Evolutionary conservation across 495 filamentous ascomycete genomes (phyloP).

Genomic region (Penicillium paxilli): DNA sequence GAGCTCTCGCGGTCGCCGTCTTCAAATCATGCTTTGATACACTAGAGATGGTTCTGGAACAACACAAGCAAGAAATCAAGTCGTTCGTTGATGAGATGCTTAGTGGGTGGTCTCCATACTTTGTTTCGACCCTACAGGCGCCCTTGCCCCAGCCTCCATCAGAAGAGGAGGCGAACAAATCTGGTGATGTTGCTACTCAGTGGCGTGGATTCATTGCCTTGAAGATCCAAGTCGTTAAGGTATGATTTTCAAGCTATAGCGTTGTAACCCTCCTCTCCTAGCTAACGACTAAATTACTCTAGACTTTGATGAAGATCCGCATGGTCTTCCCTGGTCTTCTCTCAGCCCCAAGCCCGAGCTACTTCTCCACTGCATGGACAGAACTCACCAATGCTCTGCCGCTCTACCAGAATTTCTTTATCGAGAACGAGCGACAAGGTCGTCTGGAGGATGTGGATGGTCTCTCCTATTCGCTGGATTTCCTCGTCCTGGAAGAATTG

Average conservation of each 20-base stretch:
- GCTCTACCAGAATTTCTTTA: slow-evolving; percentile 77
- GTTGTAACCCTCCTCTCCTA: not conserved
- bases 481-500: slow-evolving; percentile 86
- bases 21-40: slow-evolving; percentile 92
- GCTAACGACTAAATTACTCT: not conserved
- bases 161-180: slow-evolving; percentile 56
- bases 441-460: slow-evolving; percentile 87
- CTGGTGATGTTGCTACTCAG: slow-evolving; percentile 43
- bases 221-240: slow-evolving; percentile 86
- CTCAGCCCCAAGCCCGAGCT: slow-evolving; percentile 69
- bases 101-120: slow-evolving; percentile 82
- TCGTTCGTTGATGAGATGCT: slow-evolving; percentile 85
- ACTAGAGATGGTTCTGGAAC: slow-evolving; percentile 92
- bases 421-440: slow-evolving; percentile 79
- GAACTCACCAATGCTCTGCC: slow-evolving; percentile 71
- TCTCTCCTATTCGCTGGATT: slow-evolving; percentile 93
- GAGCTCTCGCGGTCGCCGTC: slow-evolving; percentile 81
- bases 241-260: slow-evolving; percentile 25
- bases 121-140: slow-evolving; percentile 69
- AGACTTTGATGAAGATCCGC: slow-evolving; percentile 90
- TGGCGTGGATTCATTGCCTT: slow-evolving; percentile 81
- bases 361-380: slow-evolving; percentile 85
- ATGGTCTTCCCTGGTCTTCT: slow-evolving; percentile 79
- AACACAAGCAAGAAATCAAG: slow-evolving; percentile 80
- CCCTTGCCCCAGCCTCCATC: slow-evolving; percentile 64